phyloP scores from a whole-genome alignment of 169 alveolate species.

The Eimeria maxima region DNA sequence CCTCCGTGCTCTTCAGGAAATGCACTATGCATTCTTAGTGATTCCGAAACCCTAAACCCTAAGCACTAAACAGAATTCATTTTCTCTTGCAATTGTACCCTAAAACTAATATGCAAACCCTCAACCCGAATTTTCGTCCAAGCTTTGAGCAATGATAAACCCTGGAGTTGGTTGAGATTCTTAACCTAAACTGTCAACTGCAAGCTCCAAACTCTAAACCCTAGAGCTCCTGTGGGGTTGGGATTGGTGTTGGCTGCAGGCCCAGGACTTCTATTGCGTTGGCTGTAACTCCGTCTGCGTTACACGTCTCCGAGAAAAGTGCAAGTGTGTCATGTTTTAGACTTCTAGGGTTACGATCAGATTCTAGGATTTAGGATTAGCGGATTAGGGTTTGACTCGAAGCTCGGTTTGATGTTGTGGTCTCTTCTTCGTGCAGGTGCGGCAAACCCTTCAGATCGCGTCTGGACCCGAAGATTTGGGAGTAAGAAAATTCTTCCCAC shows the following conservation, averaged over 20 bases:
- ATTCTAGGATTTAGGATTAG: constrained; percentile 14
- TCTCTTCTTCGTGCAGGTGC: constrained; percentile 40
- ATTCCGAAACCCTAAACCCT: constrained; percentile 17
- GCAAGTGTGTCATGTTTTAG: constrained; percentile 25
- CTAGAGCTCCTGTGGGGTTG: neutral
- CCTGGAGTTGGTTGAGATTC: neutral
- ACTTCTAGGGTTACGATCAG: neutral
- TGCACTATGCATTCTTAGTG: constrained; percentile 27
- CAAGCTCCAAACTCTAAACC: neutral
- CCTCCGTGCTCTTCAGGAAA: constrained; percentile 34
- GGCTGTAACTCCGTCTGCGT: constrained; percentile 43
- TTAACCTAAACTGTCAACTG: neutral
- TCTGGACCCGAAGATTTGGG: constrained; percentile 61
- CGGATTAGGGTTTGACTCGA: neutral
- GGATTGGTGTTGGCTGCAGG: constrained; percentile 5
- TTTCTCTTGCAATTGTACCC: neutral
- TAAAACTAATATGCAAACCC: neutral
- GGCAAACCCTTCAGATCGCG: constrained; percentile 54
- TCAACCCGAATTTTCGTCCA: neutral
- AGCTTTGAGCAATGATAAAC: neutral
- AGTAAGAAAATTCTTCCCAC: neutral
- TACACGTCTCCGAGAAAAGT: constrained; percentile 15
- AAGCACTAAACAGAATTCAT: neutral
- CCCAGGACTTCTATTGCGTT: constrained; percentile 39
- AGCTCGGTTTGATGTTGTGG: neutral